Percentiles rank a stretch among this genome's conserved stretches.
phyloP scores from a whole-genome alignment of 495 filamentous ascomycete genomes.

The Talaromyces adpressus region DNA sequence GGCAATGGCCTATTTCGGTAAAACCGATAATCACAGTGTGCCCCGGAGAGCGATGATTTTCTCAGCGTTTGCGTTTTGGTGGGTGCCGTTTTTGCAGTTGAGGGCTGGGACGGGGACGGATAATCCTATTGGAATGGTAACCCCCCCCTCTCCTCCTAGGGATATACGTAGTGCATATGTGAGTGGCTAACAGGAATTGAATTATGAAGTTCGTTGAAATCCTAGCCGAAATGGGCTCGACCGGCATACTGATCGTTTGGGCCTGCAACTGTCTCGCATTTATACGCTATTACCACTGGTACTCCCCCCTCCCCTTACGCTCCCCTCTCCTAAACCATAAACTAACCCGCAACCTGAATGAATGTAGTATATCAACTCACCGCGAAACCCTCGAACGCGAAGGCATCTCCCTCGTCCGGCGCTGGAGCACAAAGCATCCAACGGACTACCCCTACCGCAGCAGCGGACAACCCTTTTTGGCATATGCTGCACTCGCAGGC shows the following conservation, averaged over 20 bases:
- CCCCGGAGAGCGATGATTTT: constrained; percentile 31
- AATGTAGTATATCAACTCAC: constrained; percentile 20
- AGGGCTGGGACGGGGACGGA: constrained; percentile 2
- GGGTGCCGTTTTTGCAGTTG: constrained; percentile 39
- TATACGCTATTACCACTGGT: constrained; percentile 34
- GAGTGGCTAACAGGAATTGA: neutral
- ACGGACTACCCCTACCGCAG: constrained; percentile 33
- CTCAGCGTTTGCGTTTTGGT: constrained; percentile 31
- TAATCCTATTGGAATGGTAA: constrained; percentile 10
- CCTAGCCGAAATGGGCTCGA: constrained; percentile 28
- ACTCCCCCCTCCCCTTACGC: neutral
- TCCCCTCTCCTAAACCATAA: neutral
- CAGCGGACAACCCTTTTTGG: constrained; percentile 32
- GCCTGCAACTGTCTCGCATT: constrained; percentile 37
- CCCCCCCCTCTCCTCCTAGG: neutral
- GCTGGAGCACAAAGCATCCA: constrained; percentile 17
- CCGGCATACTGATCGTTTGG: constrained; percentile 37
- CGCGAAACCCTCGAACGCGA: constrained; percentile 14
- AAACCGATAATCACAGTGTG: constrained; percentile 22
- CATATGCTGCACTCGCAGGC: constrained; percentile 27
- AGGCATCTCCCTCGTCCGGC: constrained; percentile 19
- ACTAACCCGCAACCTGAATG: neutral
- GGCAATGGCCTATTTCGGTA: constrained; percentile 25
- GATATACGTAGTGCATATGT: neutral
- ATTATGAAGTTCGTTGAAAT: constrained; percentile 26